A percentile compares a stretch with the other conserved stretches of the same genome.
phyloP scores from a whole-genome alignment of 495 filamentous ascomycete genomes.

The Penicillium flavigenum region DNA sequence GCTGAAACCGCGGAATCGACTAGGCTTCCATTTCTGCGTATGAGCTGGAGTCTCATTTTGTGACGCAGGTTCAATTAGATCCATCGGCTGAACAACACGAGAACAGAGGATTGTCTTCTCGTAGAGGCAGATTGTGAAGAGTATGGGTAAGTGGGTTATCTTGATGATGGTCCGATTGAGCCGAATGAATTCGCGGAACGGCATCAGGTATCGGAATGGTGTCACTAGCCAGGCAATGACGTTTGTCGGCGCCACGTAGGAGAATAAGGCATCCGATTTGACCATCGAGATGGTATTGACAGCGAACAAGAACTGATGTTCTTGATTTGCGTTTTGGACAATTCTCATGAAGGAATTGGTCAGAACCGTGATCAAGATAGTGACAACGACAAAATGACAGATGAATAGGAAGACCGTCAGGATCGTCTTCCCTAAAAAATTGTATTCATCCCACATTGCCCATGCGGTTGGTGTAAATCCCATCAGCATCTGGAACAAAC shows the following conservation, averaged over 20 bases:
- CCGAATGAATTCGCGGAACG: slow-evolving; percentile 74
- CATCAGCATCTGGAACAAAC: slow-evolving; percentile 90
- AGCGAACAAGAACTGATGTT: slow-evolving; percentile 91
- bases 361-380: slow-evolving; percentile 87
- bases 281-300: slow-evolving; percentile 96
- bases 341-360: slow-evolving; percentile 95
- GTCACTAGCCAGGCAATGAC: slow-evolving; percentile 83
- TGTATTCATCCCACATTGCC: slow-evolving; percentile 73
- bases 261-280: slow-evolving; percentile 90
- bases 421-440: slow-evolving; percentile 69
- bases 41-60: slow-evolving; percentile 32
- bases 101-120: slow-evolving; percentile 72
- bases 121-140: slow-evolving; percentile 82
- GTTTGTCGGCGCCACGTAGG: slow-evolving; percentile 85
- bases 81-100: slow-evolving; percentile 70
- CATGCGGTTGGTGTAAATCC: slow-evolving; percentile 79
- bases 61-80: slow-evolving; percentile 57
- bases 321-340: slow-evolving; percentile 85
- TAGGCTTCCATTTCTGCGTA: slow-evolving; percentile 34
- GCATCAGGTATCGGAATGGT: slow-evolving; percentile 73
- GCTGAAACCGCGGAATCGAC: slow-evolving; percentile 66
- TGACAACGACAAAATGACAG: slow-evolving; percentile 91
- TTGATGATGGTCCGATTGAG: slow-evolving; percentile 88
- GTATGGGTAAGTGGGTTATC: slow-evolving; percentile 79
- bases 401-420: slow-evolving; percentile 84